These are phyloP conservation scores for Aspergillus campestris DNA, from an alignment of 495 filamentous ascomycete species.

Conservation along the genomic window DNA sequence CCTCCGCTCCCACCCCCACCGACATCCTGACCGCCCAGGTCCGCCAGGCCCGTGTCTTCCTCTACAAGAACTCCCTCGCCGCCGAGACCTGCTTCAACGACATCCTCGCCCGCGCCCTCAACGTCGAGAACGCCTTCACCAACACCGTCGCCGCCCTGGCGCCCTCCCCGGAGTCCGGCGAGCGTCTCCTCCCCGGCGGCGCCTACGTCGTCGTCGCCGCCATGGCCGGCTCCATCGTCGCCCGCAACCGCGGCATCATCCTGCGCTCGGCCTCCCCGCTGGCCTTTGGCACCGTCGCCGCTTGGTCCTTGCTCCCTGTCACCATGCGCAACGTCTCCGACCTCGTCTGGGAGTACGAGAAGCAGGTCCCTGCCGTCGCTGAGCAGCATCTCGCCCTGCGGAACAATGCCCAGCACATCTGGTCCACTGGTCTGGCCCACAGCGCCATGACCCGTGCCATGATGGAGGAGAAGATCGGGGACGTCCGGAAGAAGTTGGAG, in stretches of 20 bases:
- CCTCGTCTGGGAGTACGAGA: slow-evolving; percentile 82
- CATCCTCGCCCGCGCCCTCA: slow-evolving; percentile 63
- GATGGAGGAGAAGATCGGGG: slow-evolving; percentile 69
- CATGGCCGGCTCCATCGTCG: slow-evolving; percentile 86
- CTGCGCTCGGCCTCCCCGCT: slow-evolving; percentile 64
- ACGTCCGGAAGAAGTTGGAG: slow-evolving; percentile 67
- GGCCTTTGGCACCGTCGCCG: slow-evolving; percentile 62
- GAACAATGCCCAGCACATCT: slow-evolving; percentile 58
- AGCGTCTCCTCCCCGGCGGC: slow-evolving; percentile 74
- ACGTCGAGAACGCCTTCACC: slow-evolving; percentile 71
- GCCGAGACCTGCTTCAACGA: slow-evolving; percentile 72
- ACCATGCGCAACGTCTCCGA: slow-evolving; percentile 80
- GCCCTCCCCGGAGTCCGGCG: slow-evolving; percentile 69
- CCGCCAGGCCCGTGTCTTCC: slow-evolving; percentile 66
- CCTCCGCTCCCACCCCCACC: slow-evolving; percentile 67
- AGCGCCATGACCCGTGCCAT: slow-evolving; percentile 57
- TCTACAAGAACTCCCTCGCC: slow-evolving; percentile 61
- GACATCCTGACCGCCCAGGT: slow-evolving; percentile 85
- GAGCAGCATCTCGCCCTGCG: slow-evolving; percentile 64
- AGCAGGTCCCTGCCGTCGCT: slow-evolving; percentile 68
- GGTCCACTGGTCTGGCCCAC: slow-evolving; percentile 62
- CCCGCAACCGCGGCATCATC: slow-evolving; percentile 75
- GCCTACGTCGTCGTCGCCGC: slow-evolving; percentile 86
- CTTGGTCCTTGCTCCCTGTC: slow-evolving; percentile 63
- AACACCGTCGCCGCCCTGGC: slow-evolving; percentile 78